Conservation (phyloP, 345 rosid species). For the Euphorbia lathyris region DNA sequence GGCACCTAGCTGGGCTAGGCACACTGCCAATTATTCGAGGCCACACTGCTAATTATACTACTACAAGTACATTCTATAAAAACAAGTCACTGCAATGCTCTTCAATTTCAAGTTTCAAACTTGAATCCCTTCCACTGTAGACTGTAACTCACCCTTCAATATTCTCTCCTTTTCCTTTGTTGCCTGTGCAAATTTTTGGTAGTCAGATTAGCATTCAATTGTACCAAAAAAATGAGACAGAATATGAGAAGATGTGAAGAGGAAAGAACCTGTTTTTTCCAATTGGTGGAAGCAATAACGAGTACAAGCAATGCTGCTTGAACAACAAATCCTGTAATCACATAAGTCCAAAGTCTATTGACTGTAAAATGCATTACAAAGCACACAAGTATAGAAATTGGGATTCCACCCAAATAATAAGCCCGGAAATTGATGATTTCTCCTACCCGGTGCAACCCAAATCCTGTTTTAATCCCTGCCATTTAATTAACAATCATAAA, state of each 20-base stretch:
- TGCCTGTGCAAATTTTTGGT: no score
- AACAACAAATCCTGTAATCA: constrained; percentile 30
- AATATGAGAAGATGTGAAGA: background rate
- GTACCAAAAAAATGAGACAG: no score
- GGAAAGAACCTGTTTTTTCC: constrained; percentile 44
- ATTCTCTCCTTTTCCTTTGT: constrained; percentile 19
- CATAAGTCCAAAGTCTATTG: constrained; percentile 42
- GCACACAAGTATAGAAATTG: constrained; percentile 24
- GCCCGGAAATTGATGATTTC: constrained; percentile 12
- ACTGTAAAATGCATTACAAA: constrained; percentile 29
- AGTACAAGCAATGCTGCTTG: constrained; percentile 26
- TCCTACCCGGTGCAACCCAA: constrained; percentile 43
- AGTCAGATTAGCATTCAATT: no score
- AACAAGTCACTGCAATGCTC: no score
- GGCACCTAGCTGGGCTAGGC: no score
- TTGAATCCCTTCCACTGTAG: background rate
- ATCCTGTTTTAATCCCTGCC: constrained; percentile 39
- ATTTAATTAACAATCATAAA: background rate
- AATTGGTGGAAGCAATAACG: constrained; percentile 22
- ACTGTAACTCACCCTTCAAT: background rate
- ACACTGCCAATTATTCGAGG: no score
- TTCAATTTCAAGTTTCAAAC: background rate
- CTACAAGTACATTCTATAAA: no score
- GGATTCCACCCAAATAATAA: constrained; percentile 31
- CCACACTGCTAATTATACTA: no score